phyloP scores from a whole-genome alignment of 2,329 filamentous ascomycete genomes.

The Xylariales sp. region DNA sequence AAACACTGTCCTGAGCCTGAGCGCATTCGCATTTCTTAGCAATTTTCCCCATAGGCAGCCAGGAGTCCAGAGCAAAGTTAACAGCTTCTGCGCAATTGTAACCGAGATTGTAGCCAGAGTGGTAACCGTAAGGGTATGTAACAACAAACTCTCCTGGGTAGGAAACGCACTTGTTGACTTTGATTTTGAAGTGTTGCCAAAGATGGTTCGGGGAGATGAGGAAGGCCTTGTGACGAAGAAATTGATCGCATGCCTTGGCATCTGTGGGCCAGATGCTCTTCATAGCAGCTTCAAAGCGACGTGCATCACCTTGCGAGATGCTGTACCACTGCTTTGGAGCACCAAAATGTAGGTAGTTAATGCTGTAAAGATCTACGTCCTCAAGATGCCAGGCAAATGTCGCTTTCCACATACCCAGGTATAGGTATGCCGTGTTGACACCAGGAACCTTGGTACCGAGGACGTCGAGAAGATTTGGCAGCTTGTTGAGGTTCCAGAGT shows the following conservation, averaged over 20 bases:
- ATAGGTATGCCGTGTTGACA: constrained; percentile 96
- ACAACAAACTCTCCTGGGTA: constrained; percentile 98
- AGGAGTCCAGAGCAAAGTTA: constrained; percentile 94
- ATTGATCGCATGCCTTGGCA: constrained; percentile 92
- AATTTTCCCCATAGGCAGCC: constrained; percentile 91
- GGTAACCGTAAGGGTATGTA: constrained; percentile 96
- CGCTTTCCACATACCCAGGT: constrained; percentile 99
- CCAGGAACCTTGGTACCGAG: constrained; percentile 93
- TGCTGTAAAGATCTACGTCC: constrained; percentile 97
- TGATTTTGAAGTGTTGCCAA: constrained; percentile 85
- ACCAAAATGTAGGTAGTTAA: constrained; percentile 99
- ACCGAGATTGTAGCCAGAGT: constrained; percentile 95
- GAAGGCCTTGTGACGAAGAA: constrained; percentile 95
- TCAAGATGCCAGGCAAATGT: constrained; percentile 99
- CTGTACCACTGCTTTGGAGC: constrained; percentile 99
- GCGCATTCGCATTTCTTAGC: constrained; percentile 97
- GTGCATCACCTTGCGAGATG: constrained; percentile 91
- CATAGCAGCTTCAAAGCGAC: constrained; percentile 92
- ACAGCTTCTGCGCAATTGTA: constrained; percentile 99
- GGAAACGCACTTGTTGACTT: constrained; percentile 91
- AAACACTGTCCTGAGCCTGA: constrained; percentile 92
- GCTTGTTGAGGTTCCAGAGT: constrained; percentile 89
- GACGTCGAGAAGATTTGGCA: constrained; percentile 90
- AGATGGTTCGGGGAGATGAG: constrained; percentile 89
- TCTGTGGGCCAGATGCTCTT: constrained; percentile 91